Base-by-base conservation (phyloP, 257 asterid species). In the Echites panduratus region DNA sequence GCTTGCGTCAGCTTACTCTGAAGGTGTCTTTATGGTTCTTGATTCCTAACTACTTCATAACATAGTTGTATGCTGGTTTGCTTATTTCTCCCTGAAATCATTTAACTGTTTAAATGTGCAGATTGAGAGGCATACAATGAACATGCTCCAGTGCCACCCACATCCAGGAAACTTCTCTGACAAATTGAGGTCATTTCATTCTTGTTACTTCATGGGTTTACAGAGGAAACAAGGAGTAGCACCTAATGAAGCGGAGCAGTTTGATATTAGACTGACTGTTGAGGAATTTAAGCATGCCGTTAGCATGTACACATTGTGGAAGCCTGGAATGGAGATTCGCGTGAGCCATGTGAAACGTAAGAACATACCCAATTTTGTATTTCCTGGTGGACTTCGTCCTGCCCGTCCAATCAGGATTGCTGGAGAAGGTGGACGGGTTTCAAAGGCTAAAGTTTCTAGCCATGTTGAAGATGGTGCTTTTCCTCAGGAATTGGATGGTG, bases 131-230 rank as follows among this genome's bases (percentile, higher is more conserved):
- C 70, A 76, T 65, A 79, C 86, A 26, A 59, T 43, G 54, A 67
- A 78, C 69, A 82, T 79, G 82, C 80, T 82, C 61, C 86, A 82
- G 72, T 82, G 86, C 83, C 86, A 82, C 70, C 86, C 86, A 45
- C 79, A 79, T 75, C 83, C 86, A 0, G 58, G 75, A 57, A 82
- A 79, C 35, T 82, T 79, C 72, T 75, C 79, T 74, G 83, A 82
- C 69, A 61, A 71, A 68, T 73, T 75, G 62, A 82, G 77, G 45
- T 68, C 73, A 49, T 79, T 80, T 61, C 78, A 73, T 73, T 79
- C 79, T 66, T 78, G 79, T 59, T 79, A 79, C 75, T 82, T 82
- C 70, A 79, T 76, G 83, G 83, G 86, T 48, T 75, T 82, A 75
- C 86, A 79, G 44, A 70, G 81, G 78, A 82, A 79, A 53, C 77